phyloP scores from a whole-genome alignment of 2,329 filamentous ascomycete species.

The Hymenoscyphus salicellus region DNA sequence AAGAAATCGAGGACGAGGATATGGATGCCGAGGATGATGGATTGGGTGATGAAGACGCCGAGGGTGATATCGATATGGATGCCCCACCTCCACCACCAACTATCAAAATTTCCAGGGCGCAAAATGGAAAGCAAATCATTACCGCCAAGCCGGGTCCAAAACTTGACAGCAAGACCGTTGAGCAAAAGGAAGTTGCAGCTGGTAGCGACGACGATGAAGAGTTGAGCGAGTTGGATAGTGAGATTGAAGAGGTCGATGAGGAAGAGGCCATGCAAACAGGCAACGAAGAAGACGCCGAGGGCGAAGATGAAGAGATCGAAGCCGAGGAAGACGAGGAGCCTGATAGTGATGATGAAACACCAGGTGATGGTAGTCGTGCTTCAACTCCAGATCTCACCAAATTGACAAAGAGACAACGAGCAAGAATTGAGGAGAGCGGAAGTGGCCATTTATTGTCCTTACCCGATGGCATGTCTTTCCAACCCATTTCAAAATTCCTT shows the following conservation, averaged over 20 bases:
- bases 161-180: conserved; percentile 26
- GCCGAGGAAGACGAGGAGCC: conserved; percentile 39
- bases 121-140: conserved; percentile 28
- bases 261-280: conserved; percentile 45
- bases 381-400: conserved; percentile 63
- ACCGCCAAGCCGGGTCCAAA: conserved; percentile 28
- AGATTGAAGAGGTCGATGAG: conserved; percentile 45
- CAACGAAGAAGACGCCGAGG: conserved; percentile 41
- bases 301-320: conserved; percentile 47
- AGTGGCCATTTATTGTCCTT: conserved; percentile 42
- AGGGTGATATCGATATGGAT: conserved; percentile 41
- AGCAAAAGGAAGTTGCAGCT: conserved; percentile 33
- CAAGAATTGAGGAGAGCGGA: conserved; percentile 52
- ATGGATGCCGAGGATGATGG: conserved; percentile 40
- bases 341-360: conserved; percentile 39
- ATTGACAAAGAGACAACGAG: conserved; percentile 66
- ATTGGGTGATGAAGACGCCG: conserved; percentile 44
- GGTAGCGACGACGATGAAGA: conserved; percentile 38
- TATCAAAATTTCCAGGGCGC: conserved; percentile 34
- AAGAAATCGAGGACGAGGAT: conserved; percentile 39
- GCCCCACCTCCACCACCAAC: conserved; percentile 30
- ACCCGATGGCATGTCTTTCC: conserved; percentile 38
- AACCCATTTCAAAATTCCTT: not conserved
- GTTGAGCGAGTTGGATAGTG: conserved; percentile 36
- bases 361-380: conserved; percentile 49